Percentiles rank a stretch among this genome's conserved stretches.
These are phyloP conservation scores for Viridothelium virens DNA, from an alignment of 495 filamentous ascomycete species.

Conservation along the genomic window DNA sequence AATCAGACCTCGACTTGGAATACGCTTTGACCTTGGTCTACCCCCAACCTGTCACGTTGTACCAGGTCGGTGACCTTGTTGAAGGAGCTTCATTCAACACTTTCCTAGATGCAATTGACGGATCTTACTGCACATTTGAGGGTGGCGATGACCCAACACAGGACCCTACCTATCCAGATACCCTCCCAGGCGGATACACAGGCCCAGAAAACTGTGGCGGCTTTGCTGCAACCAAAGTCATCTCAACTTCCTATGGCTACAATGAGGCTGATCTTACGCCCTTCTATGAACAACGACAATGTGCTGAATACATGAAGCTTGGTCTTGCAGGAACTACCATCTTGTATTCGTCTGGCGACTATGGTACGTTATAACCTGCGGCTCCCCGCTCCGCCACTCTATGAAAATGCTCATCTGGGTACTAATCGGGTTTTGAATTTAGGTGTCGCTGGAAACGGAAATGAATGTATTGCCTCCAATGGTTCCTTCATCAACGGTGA, in stretches of 20 bases:
- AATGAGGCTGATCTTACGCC: slow-evolving; percentile 46
- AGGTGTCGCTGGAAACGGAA: not conserved
- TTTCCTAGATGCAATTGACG: slow-evolving; percentile 42
- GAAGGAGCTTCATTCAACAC: slow-evolving; percentile 36
- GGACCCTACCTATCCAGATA: slow-evolving; percentile 40
- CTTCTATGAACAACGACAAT: slow-evolving; percentile 50
- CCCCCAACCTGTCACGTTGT: slow-evolving; percentile 38
- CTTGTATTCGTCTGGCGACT: slow-evolving; percentile 54
- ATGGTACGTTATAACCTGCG: slow-evolving; percentile 34
- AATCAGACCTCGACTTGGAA: slow-evolving; percentile 35
- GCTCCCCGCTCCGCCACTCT: not conserved
- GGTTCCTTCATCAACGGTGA: slow-evolving; percentile 26
- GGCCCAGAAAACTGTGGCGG: slow-evolving; percentile 40
- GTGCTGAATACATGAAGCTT: slow-evolving; percentile 59
- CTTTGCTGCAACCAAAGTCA: slow-evolving; percentile 51
- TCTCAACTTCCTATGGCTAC: slow-evolving; percentile 52
- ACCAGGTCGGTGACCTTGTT: slow-evolving; percentile 35
- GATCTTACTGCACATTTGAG: slow-evolving; percentile 36
- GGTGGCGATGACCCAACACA: slow-evolving; percentile 36
- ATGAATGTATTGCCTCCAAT: not conserved
- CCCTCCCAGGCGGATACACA: slow-evolving; percentile 37
- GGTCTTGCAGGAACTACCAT: slow-evolving; percentile 55
- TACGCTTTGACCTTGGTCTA: slow-evolving; percentile 36
- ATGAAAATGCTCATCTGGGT: too few species aligned
- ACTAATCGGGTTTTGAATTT: not conserved